These are phyloP conservation scores for Globisporangium nunn DNA, from an alignment of 352 stramenopile species.

Conservation along the genomic window DNA sequence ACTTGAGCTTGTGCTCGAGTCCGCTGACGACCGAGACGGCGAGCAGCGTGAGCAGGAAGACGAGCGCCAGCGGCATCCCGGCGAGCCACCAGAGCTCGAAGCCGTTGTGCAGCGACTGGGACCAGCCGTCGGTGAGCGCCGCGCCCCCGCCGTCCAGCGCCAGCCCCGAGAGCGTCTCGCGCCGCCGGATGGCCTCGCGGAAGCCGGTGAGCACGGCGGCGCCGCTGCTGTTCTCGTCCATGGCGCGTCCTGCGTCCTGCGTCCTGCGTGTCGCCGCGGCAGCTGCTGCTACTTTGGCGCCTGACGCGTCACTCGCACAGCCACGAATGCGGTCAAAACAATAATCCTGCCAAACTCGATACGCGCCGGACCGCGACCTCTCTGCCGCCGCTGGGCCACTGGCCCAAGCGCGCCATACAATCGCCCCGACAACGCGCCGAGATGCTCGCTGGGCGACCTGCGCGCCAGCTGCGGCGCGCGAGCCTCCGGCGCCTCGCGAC, in stretches of 20 bases:
- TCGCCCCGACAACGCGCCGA: no score
- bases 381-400: no score
- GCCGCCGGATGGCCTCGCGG: slow-evolving; percentile 36
- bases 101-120: slow-evolving; percentile 64
- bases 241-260: slow-evolving; percentile 1
- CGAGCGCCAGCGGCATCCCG: slow-evolving; percentile 66
- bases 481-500: neutral
- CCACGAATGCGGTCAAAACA: neutral
- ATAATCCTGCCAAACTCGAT: no score
- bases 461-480: neutral
- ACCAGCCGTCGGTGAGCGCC: slow-evolving; percentile 22
- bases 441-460: neutral
- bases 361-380: no score
- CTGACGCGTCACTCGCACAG: slow-evolving; percentile 1
- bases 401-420: no score
- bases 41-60: slow-evolving; percentile 64
- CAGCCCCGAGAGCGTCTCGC: slow-evolving; percentile 48
- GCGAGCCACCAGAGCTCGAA: slow-evolving; percentile 86
- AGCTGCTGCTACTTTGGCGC: neutral
- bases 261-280: no score
- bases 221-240: slow-evolving; percentile 66
- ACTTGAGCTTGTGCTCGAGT: slow-evolving; percentile 33
- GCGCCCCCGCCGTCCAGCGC: slow-evolving; percentile 14
- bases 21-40: slow-evolving; percentile 66
- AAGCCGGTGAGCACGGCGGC: slow-evolving; percentile 33